Evolutionary conservation across 768 basidiomycete species (phyloP).

Genomic region (Gautieria morchelliformis): DNA sequence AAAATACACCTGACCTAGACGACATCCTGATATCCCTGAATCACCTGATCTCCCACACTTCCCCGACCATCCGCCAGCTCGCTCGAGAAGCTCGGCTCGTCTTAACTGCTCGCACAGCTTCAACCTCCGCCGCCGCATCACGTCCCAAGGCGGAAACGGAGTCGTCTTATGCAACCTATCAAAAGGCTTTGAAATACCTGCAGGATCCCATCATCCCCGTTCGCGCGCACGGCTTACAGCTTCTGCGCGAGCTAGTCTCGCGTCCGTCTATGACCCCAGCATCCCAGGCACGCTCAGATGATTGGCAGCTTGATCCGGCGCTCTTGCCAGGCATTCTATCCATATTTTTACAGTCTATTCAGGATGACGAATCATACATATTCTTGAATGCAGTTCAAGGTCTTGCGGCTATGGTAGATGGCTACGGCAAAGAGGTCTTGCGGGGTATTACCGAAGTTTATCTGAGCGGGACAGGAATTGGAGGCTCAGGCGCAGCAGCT

Average conservation of each 20-base stretch:
- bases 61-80: constrained; percentile 41
- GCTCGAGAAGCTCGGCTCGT: constrained; percentile 78
- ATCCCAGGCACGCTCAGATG: constrained; percentile 2
- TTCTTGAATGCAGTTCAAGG: constrained; percentile 91
- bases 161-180: constrained; percentile 58
- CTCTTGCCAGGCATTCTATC: constrained; percentile 77
- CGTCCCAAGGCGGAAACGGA: constrained; percentile 27
- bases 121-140: constrained; percentile 32
- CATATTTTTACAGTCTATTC: constrained; percentile 75
- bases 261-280: constrained; percentile 19
- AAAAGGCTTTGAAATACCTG: constrained; percentile 76
- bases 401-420: constrained; percentile 75
- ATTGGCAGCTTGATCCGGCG: constrained; percentile 38
- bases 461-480: constrained; percentile 31
- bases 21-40: constrained; percentile 64
- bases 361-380: constrained; percentile 93
- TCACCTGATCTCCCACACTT: constrained; percentile 34
- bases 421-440: constrained; percentile 65
- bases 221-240: constrained; percentile 81
- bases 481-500: constrained; percentile 34
- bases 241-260: constrained; percentile 70
- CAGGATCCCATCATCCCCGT: constrained; percentile 92
- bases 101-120: constrained; percentile 70
- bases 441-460: constrained; percentile 60
- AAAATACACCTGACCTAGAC: constrained; percentile 52